Evolutionary conservation across 2,329 filamentous ascomycete species (phyloP), one percentile per base, ranked within the genome.

Genomic region (Sordariomycetes sp.): DNA sequence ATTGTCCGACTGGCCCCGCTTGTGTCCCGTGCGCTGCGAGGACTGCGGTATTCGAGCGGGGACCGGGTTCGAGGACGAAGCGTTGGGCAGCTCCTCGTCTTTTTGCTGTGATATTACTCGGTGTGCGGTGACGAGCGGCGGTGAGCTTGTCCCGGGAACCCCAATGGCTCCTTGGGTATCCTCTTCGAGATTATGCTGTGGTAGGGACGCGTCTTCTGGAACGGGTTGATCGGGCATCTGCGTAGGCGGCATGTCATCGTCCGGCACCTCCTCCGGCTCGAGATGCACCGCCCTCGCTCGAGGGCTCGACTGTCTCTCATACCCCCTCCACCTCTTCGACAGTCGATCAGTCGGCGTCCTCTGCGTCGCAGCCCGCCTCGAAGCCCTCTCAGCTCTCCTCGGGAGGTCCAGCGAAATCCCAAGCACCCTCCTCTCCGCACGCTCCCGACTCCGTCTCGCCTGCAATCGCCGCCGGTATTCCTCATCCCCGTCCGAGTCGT

Each of bases 381-480:
- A 39, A 17, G 12, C 12, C 36, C 3, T 17, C 36, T 39, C 36
- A 13, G 5, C 36, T 12, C 10, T 13, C 45, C 12, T 50, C 12
- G 51, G 36, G 10, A 39, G 50, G 13, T 54, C 36, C n/a, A 50
- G 35, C 25, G 51, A 58, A n/a, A 58, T 58, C 32, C 52, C 53
- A 17, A 35, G 15, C 17, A 51, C 42, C 32, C 28, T 20, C 4
- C 53, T 34, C 57, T 55, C 53, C 3, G 52, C 53, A n/a, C 17
- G n/a, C 24, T 55, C 57, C 22, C 53, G 53, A 15, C 10, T 45
- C 17, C 32, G 42, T 13, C 32, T 52, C 28, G 48, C 55, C 13
- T 22, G 55, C 13, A 25, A 24, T 6, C 57, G 52, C 4, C 51
- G 39, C 45, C 20, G 32, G 50, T 39, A 22, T 20, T 55, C 32